Conservation (phyloP, 1,284 basidiomycete species). For the Xerocomus nothofagi region DNA sequence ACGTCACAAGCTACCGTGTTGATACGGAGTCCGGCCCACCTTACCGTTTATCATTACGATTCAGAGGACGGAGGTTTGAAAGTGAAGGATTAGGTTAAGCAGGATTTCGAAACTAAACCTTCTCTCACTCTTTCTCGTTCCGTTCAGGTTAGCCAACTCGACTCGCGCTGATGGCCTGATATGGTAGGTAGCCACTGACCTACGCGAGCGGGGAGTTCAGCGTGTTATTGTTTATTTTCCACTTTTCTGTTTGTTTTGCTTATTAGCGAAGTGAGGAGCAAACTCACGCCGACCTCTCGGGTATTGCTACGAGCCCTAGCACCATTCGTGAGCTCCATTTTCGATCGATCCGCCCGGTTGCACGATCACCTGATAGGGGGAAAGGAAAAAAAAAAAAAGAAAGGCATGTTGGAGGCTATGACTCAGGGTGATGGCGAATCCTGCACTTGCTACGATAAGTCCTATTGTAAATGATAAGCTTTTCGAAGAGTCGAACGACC, state of each 20-base stretch:
- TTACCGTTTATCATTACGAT: too few species aligned
- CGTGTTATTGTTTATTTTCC: not conserved
- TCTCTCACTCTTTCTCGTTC: not conserved
- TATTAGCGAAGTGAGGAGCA: slow-evolving; percentile 20
- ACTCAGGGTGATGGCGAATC: slow-evolving; percentile 6
- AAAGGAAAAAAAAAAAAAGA: too few species aligned
- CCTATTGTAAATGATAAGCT: too few species aligned
- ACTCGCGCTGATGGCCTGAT: slow-evolving; percentile 6
- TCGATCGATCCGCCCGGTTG: not conserved
- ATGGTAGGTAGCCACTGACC: slow-evolving; percentile 2
- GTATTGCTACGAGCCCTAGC: slow-evolving; percentile 2
- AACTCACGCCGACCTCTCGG: slow-evolving; percentile 16
- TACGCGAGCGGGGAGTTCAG: slow-evolving; percentile 6
- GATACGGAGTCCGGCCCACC: slow-evolving; percentile 10
- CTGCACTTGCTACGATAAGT: too few species aligned
- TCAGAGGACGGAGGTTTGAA: slow-evolving; percentile 5
- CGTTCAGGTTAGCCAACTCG: not conserved
- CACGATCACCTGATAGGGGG: not conserved
- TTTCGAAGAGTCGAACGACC: too few species aligned
- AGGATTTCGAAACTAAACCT: slow-evolving; percentile 8
- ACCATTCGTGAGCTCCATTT: not conserved
- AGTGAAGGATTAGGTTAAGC: slow-evolving; percentile 2
- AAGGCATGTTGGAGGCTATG: too few species aligned
- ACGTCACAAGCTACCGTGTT: slow-evolving; percentile 19
- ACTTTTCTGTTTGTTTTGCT: not conserved